Percentiles rank a stretch among this genome's conserved stretches.
Evolutionary conservation across 441 rosid genomes (phyloP).

Genomic region (Erodium moschatum): DNA sequence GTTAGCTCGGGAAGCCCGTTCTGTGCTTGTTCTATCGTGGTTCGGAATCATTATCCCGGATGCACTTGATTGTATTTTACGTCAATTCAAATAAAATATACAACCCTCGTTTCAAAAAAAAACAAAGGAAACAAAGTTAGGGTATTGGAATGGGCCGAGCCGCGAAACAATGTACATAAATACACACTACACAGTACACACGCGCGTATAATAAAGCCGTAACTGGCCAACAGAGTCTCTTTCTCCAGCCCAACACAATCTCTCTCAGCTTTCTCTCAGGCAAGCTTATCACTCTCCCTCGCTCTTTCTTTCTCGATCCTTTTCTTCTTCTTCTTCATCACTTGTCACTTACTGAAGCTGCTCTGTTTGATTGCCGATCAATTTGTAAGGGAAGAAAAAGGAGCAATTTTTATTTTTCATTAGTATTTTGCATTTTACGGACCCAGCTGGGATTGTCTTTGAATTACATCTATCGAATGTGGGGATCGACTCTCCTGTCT

Average conservation of each 20-base stretch:
- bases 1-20: too few relatives aligned
- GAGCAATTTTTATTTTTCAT: neutral
- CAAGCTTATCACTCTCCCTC: neutral
- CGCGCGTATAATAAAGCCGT: too few relatives aligned
- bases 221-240: too few relatives aligned
- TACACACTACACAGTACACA: too few relatives aligned
- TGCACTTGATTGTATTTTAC: too few relatives aligned
- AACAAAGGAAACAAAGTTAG: too few relatives aligned
- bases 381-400: neutral
- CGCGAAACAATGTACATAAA: too few relatives aligned
- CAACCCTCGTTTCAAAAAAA: too few relatives aligned
- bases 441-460: neutral
- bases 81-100: too few relatives aligned
- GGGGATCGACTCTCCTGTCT: neutral
- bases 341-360: neutral
- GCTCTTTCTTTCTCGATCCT: neutral
- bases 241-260: neutral
- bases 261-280: neutral
- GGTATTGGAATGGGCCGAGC: too few relatives aligned
- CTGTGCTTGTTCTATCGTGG: too few relatives aligned
- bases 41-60: too few relatives aligned
- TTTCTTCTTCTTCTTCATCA: neutral
- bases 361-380: neutral
- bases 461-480: neutral
- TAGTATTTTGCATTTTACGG: neutral